Conservation (phyloP, 345 rosid genomes). For the Abelmoschus esculentus region DNA sequence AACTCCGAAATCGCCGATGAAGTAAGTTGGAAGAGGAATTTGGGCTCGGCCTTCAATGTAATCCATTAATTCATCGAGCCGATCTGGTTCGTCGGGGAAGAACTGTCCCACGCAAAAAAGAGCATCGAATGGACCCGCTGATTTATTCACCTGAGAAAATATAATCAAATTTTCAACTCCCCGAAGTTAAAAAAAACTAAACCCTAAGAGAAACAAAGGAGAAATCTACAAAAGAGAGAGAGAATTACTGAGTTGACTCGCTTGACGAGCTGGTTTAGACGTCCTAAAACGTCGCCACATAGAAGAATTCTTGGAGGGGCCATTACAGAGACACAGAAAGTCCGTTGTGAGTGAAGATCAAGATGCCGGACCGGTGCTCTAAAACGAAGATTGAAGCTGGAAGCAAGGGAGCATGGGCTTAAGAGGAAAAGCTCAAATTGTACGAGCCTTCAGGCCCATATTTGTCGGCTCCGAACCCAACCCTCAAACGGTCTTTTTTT, state of each 20-base stretch:
- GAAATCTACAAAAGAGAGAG: not conserved
- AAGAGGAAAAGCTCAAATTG: too few relatives aligned
- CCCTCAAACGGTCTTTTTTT: too few relatives aligned
- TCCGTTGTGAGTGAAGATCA: not conserved
- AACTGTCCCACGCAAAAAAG: slow-evolving; percentile 82
- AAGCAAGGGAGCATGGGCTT: not conserved
- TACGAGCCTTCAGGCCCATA: too few relatives aligned
- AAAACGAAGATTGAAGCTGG: not conserved
- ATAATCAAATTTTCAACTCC: not conserved
- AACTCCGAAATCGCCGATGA: slow-evolving; percentile 78
- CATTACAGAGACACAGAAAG: slow-evolving; percentile 28
- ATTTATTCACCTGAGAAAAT: slow-evolving; percentile 55
- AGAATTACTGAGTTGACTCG: slow-evolving; percentile 65
- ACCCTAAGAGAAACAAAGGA: slow-evolving; percentile 13
- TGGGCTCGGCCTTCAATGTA: slow-evolving; percentile 54
- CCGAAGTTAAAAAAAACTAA: not conserved
- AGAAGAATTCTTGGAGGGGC: slow-evolving; percentile 70
- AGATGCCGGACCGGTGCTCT: not conserved
- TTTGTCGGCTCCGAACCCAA: too few relatives aligned
- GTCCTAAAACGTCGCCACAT: slow-evolving; percentile 82
- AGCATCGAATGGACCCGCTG: slow-evolving; percentile 78
- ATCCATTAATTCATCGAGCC: slow-evolving; percentile 50
- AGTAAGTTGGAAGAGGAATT: slow-evolving; percentile 75
- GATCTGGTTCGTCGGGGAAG: slow-evolving; percentile 60
- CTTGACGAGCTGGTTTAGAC: slow-evolving; percentile 75